Conservation (phyloP, 2,329 filamentous ascomycete genomes). For the Cladosporium halotolerans region DNA sequence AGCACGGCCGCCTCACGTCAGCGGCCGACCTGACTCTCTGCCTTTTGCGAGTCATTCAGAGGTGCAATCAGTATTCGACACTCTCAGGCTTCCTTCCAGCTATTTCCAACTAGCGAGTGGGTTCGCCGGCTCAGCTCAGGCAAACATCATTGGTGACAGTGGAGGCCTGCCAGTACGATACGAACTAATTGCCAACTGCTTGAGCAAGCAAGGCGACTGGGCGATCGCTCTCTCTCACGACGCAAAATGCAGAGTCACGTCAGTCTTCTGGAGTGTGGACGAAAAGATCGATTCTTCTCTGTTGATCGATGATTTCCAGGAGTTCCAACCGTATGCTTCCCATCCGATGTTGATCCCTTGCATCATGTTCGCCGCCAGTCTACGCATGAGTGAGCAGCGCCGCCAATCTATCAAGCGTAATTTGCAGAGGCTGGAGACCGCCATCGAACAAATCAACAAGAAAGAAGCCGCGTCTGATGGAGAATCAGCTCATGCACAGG, state of each 20-base stretch:
- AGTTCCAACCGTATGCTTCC: slow-evolving; percentile 8
- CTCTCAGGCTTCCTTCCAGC: slow-evolving; percentile 13
- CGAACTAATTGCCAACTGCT: slow-evolving; percentile 15
- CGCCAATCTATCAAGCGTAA: slow-evolving; percentile 13
- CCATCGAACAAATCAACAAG: slow-evolving; percentile 7
- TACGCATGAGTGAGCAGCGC: slow-evolving; percentile 13
- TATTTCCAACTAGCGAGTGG: slow-evolving; percentile 17
- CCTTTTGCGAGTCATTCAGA: slow-evolving; percentile 11
- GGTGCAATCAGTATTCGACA: slow-evolving; percentile 9
- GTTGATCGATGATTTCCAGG: slow-evolving; percentile 10
- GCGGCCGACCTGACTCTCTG: slow-evolving; percentile 14
- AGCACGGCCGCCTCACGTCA: slow-evolving; percentile 13
- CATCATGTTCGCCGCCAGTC: slow-evolving; percentile 16
- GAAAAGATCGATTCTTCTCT: slow-evolving; percentile 7
- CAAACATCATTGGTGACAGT: not conserved
- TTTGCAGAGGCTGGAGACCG: slow-evolving; percentile 13
- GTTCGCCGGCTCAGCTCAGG: slow-evolving; percentile 10
- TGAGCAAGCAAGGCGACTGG: slow-evolving; percentile 19
- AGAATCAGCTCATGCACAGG: not conserved
- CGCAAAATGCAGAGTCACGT: slow-evolving; percentile 2
- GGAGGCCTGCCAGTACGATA: not conserved
- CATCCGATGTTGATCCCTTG: slow-evolving; percentile 20
- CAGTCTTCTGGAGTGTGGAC: slow-evolving; percentile 17
- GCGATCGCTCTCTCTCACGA: slow-evolving; percentile 16
- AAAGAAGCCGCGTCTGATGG: slow-evolving; percentile 4